phyloP scores from a whole-genome alignment of 2,329 filamentous ascomycete species.

The Ophiostoma novo-ulmi region DNA sequence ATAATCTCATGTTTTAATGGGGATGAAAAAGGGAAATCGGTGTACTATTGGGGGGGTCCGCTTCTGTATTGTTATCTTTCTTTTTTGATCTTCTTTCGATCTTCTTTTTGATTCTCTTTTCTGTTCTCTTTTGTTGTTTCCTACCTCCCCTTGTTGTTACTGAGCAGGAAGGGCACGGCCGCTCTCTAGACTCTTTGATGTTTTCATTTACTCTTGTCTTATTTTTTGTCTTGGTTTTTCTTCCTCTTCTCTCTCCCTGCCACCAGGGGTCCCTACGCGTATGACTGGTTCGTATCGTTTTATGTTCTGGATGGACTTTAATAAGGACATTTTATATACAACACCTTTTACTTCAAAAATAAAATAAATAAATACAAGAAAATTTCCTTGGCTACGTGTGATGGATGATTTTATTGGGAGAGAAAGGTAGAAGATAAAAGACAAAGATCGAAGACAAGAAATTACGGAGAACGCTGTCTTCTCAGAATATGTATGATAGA shows the following conservation, averaged over 20 bases:
- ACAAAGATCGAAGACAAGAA: no score
- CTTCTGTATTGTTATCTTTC: neutral
- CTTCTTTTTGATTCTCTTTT: neutral
- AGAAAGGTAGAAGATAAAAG: neutral
- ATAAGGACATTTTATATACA: constrained; percentile 22
- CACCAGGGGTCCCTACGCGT: constrained; percentile 29
- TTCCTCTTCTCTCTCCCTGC: constrained; percentile 25
- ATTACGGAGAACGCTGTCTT: neutral
- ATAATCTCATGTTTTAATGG: constrained; percentile 21
- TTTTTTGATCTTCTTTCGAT: neutral
- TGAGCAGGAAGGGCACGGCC: constrained; percentile 22
- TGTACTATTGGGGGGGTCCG: neutral
- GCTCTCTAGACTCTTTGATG: constrained; percentile 27
- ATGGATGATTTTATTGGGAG: neutral
- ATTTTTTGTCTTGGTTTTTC: constrained; percentile 23
- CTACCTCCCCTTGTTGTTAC: constrained; percentile 16
- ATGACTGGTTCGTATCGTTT: constrained; percentile 49
- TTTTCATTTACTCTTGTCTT: constrained; percentile 19
- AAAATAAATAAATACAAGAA: constrained; percentile 21
- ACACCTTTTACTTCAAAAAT: constrained; percentile 13
- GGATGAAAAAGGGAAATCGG: neutral
- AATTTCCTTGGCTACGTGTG: constrained; percentile 9
- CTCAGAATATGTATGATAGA: neutral
- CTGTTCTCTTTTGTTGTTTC: constrained; percentile 6
- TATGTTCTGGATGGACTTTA: constrained; percentile 23